phyloP scores from a whole-genome alignment of 2,329 filamentous ascomycete species.

The Penicillium rolfsii region DNA sequence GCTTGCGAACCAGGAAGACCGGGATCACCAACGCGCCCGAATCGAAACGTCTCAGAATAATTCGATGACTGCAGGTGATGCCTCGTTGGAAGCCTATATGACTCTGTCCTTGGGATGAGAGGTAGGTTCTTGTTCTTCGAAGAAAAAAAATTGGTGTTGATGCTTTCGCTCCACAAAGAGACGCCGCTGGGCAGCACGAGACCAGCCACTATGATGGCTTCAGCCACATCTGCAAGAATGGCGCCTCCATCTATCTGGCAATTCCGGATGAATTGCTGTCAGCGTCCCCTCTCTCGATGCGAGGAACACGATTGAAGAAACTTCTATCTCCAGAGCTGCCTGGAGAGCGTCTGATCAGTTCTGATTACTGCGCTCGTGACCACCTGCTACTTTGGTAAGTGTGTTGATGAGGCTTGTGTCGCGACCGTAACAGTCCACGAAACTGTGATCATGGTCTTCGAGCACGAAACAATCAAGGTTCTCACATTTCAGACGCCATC shows the following conservation, averaged over 20 bases:
- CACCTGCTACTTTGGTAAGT: conserved; percentile 2
- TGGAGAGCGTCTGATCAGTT: not conserved
- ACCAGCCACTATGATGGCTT: conserved; percentile 14
- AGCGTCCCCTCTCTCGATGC: not conserved
- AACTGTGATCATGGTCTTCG: not conserved
- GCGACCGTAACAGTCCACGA: not conserved
- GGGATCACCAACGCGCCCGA: conserved; percentile 48
- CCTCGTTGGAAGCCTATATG: conserved; percentile 42
- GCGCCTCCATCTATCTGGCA: not conserved
- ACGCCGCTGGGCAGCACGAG: conserved; percentile 22
- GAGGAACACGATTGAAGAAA: not conserved
- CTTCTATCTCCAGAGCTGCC: not conserved
- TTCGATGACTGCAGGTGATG: conserved; percentile 56
- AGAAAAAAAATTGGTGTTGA: conserved; percentile 20
- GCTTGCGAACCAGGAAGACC: conserved; percentile 59
- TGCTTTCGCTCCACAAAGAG: conserved; percentile 22
- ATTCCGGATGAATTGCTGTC: not conserved
- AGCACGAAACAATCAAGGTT: not conserved
- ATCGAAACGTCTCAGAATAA: conserved; percentile 54
- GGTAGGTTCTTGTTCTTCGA: conserved; percentile 18
- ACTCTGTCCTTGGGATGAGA: conserved; percentile 18
- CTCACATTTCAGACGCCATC: not conserved
- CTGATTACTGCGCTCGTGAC: not conserved
- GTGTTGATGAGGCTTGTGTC: conserved; percentile 1
- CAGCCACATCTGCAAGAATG: conserved; percentile 10